Evolutionary conservation across 2,329 filamentous ascomycete genomes (phyloP), one percentile per base, ranked within the genome.

Genomic region (Fusarium brevicatenulatum): DNA sequence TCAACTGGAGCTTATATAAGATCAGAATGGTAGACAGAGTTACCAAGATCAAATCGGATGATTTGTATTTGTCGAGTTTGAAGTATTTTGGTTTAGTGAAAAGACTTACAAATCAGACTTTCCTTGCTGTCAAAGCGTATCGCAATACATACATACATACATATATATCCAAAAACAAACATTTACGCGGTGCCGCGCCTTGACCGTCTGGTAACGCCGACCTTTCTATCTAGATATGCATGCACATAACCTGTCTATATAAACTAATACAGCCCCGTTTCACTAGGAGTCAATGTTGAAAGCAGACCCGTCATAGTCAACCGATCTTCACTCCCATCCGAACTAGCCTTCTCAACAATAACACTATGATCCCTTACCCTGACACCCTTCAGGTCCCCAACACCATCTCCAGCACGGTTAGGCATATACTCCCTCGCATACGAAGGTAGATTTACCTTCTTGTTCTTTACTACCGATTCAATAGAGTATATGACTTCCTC

Each of bases 341-440:
- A 28, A 28, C 28, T 21, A 19, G 58, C 37, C 32, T 65, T 50
- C 25, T 68, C 58, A 30, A 63, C 68, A 25, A 21, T 42, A 19
- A 71, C 69, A 12, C 63, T 65, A 34, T 71, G 69, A n/a, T 72
- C 68, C 9, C 68, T 64, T 7, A 71, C 50, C 37, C 58, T 72
- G 18, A 71, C 55, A 13, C 37, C 49, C 18, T n/a, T 59, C 28
- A 60, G 49, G 21, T 72, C 68, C 9, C 32, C 21, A 15, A 32
- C 47, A 10, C 62, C 68, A 8, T 55, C 63, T 8, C 36, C 52
- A 12, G 13, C 30, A 7, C 47, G 34, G 5, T 57, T 30, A 4
- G 68, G 55, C 37, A 72, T 25, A 36, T 70, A 68, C 16, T 70
- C 52, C 21, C 43, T 60, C 8, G 69, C 69, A 25, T 70, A 66